Evolutionary conservation across 2,329 filamentous ascomycete species (phyloP).

Genomic region (Ascochyta fabae): DNA sequence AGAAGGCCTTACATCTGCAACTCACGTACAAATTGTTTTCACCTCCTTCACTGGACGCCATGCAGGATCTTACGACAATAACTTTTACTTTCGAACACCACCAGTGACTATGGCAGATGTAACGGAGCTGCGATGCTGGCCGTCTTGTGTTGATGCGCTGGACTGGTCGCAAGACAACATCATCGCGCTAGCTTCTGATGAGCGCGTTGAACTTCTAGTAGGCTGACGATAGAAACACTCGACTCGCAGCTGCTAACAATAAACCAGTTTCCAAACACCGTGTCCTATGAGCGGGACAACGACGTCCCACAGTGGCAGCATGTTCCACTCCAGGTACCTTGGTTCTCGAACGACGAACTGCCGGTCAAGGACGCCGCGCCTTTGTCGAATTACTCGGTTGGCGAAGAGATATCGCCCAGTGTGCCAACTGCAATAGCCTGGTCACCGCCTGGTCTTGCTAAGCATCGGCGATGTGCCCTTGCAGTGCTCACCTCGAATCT

Average conservation of each 20-base stretch:
- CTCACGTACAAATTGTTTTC: neutral
- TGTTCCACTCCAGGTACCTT: conserved; percentile 55
- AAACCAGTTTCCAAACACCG: conserved; percentile 44
- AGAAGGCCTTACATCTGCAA: neutral
- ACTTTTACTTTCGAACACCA: neutral
- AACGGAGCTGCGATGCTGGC: conserved; percentile 53
- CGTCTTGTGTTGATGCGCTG: conserved; percentile 60
- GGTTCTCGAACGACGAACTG: conserved; percentile 60
- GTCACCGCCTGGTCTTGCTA: conserved; percentile 63
- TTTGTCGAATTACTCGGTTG: conserved; percentile 60
- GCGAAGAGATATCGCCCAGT: conserved; percentile 64
- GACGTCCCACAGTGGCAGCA: conserved; percentile 46
- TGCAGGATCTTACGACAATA: neutral
- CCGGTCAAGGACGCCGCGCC: conserved; percentile 55
- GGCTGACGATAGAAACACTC: neutral
- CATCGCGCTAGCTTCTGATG: conserved; percentile 63
- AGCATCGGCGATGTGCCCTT: conserved; percentile 61
- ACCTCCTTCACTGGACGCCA: neutral
- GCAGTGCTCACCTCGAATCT: conserved; percentile 64
- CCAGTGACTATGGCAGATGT: conserved; percentile 40
- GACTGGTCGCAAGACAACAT: conserved; percentile 66
- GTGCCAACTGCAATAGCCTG: conserved; percentile 59
- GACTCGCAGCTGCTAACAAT: conserved; percentile 3
- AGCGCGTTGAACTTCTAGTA: conserved; percentile 62
- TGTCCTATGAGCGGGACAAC: conserved; percentile 35